Evolutionary conservation across 1,284 basidiomycete genomes (phyloP), one percentile per base, ranked within the genome.

Genomic region (Trichosporon sp.): DNA sequence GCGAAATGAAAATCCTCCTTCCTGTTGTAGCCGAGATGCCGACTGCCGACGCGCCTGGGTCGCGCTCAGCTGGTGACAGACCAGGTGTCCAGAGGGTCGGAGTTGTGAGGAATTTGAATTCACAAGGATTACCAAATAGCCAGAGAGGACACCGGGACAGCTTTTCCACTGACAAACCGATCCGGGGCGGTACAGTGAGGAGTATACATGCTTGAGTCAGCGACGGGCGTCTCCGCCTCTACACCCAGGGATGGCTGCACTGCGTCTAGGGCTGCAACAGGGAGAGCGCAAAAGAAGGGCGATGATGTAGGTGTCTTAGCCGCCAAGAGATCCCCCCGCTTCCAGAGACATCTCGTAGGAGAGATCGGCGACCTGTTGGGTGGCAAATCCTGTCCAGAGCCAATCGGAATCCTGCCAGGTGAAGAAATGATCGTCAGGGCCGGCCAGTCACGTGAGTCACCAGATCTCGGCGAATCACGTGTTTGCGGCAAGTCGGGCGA

Each of bases 1-100:
- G 26, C n/a, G 31, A 61, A 61, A 61, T 61, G 56, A 61, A 61
- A 61, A 61, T 59, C 54, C 48, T 51, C 48, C 16, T 51, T n/a
- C 48, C 48, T 54, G 11, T 19, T 16, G 51, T 6, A 65, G n/a
- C 63, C 51, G 51, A 54, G 31, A 65, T 35, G 16, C 31, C 31
- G 37, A 64, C 26, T 26, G 26, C 26, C 26, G 26, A 26, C 26
- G 26, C 26, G 26, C 26, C 26, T 26, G 26, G 26, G 26, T 26
- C 26, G 26, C 26, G 26, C 26, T 26, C 26, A 26, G 26, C 26
- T 26, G 26, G 26, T 26, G 26, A 26, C 26, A 26, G 26, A 26
- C 26, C 26, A 26, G 26, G 26, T 26, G 26, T 26, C 26, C 26
- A 26, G 26, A 26, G 26, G 26, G 26, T 26, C 26, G 26, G 26